Percentiles rank a stretch among this genome's conserved stretches.
phyloP scores from a whole-genome alignment of 1,139 yeast genomes.

The Debaryomyces coudertii region DNA sequence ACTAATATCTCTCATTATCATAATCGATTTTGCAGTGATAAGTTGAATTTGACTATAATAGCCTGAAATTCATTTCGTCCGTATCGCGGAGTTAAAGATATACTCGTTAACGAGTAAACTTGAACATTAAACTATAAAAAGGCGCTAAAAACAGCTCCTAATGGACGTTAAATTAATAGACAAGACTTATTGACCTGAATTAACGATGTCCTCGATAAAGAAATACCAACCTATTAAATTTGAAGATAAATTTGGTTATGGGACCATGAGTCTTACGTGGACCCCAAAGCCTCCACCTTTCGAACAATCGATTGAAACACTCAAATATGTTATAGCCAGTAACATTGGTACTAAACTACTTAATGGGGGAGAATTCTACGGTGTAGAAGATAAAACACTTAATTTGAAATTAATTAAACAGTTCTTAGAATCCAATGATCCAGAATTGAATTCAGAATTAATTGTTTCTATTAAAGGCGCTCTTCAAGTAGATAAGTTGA shows the following conservation, averaged over 20 bases:
- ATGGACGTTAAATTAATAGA: not conserved
- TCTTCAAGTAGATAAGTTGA: conserved; percentile 30
- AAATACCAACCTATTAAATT: conserved; percentile 22
- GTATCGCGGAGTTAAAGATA: conserved; percentile 2
- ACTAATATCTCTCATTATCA: too few relatives aligned
- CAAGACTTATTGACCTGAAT: not conserved
- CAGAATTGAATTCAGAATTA: conserved; percentile 52
- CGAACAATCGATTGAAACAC: conserved; percentile 48
- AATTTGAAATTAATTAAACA: conserved; percentile 58
- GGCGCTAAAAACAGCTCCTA: not conserved
- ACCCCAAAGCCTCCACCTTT: conserved; percentile 46
- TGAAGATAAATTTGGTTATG: conserved; percentile 51
- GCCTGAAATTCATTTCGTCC: not conserved
- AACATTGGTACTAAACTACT: conserved; percentile 58
- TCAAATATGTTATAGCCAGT: conserved; percentile 45
- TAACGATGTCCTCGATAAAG: not conserved
- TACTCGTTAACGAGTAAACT: too few relatives aligned
- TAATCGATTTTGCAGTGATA: not conserved
- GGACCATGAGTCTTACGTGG: conserved; percentile 69
- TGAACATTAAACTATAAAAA: not conserved
- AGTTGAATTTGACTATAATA: not conserved
- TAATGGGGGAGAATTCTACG: conserved; percentile 83
- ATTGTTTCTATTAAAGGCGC: conserved; percentile 74
- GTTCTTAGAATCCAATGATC: conserved; percentile 56
- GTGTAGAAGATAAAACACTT: conserved; percentile 47